Conservation (phyloP, 192 early-diverging fungal species). For the Haplosporangium gracile region DNA sequence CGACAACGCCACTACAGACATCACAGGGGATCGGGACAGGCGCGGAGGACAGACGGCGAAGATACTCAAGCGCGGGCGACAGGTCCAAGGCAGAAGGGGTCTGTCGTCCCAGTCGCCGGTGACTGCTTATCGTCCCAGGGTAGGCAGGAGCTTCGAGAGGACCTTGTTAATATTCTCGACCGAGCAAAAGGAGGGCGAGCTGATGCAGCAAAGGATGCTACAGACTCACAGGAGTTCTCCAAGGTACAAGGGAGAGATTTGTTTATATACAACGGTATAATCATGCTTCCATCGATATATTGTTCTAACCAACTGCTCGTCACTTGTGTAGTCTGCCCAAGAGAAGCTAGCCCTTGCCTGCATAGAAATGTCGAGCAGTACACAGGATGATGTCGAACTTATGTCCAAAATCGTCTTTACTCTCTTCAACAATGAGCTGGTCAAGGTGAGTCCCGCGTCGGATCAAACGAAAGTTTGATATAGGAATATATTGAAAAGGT, state of each 20-base stretch:
- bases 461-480: not conserved
- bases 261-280: not conserved
- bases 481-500: not conserved
- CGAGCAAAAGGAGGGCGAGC: constrained; percentile 13
- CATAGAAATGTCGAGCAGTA: not conserved
- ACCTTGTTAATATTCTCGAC: constrained; percentile 8
- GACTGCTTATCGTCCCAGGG: not conserved
- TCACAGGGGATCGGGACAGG: constrained; percentile 16
- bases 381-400: constrained; percentile 17
- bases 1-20: constrained; percentile 32
- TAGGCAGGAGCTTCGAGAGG: not conserved
- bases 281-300: not conserved
- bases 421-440: constrained; percentile 34
- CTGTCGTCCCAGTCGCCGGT: not conserved
- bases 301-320: not conserved
- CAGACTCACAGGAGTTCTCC: constrained; percentile 6
- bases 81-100: not conserved
- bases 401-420: constrained; percentile 25
- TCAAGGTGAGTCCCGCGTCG: constrained; percentile 27
- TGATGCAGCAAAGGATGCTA: not conserved
- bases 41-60: not conserved
- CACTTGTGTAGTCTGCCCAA: constrained; percentile 9
- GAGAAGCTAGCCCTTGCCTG: constrained; percentile 25
- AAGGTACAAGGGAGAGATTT: not conserved
- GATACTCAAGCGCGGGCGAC: not conserved